Conservation (phyloP, 2,329 filamentous ascomycete genomes). For the Pseudopithomyces maydicus region DNA sequence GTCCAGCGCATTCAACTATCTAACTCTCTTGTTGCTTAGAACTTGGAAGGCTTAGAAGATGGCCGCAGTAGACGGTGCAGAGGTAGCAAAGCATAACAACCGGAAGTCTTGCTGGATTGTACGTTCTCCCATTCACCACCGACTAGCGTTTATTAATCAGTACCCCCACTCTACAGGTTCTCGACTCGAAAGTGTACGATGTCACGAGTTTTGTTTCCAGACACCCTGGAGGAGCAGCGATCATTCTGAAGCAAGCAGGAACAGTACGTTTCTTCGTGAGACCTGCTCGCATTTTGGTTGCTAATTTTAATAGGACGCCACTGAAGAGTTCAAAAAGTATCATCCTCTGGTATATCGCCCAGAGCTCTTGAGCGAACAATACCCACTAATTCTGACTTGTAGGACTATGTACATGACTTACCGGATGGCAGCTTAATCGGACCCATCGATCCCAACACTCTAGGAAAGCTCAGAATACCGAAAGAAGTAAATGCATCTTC, state of each 20-base stretch:
- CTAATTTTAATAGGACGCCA: conserved; percentile 35
- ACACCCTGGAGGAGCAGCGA: conserved; percentile 64
- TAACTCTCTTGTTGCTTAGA: conserved; percentile 5
- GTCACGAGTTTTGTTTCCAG: conserved; percentile 66
- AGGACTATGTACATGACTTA: conserved; percentile 35
- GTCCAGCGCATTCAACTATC: neutral
- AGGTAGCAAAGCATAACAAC: conserved; percentile 39
- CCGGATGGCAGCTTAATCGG: conserved; percentile 32
- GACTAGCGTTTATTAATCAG: neutral
- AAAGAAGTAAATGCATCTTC: conserved; percentile 28
- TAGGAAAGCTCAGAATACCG: conserved; percentile 28
- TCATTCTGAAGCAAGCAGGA: conserved; percentile 51
- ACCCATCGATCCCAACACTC: conserved; percentile 37
- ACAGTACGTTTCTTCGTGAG: conserved; percentile 23
- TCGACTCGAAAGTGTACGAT: conserved; percentile 71
- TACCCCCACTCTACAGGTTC: conserved; percentile 40
- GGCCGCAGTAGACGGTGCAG: conserved; percentile 36
- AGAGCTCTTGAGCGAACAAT: neutral
- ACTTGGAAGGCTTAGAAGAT: conserved; percentile 15
- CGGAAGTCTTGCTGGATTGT: conserved; percentile 62
- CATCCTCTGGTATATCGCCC: conserved; percentile 25
- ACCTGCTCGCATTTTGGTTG: neutral
- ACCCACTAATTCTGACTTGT: neutral
- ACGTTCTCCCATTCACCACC: neutral
- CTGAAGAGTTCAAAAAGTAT: conserved; percentile 42